Conservation (phyloP, 2,329 filamentous ascomycete genomes). For the Xylaria sp. region DNA sequence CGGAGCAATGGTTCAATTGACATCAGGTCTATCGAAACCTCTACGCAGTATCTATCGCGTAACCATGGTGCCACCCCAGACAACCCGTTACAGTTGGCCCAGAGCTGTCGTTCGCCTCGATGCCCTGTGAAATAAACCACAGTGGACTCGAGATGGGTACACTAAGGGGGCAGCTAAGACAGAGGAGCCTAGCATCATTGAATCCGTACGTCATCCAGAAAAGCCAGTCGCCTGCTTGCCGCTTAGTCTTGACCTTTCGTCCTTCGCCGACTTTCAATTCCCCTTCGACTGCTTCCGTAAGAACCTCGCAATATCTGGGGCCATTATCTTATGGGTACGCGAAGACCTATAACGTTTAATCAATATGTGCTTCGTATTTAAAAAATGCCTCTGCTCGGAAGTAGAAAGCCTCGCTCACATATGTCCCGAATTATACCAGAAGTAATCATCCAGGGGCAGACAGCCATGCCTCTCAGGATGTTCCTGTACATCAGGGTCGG, state of each 20-base stretch:
- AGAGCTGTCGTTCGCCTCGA: background rate
- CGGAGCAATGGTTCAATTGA: background rate
- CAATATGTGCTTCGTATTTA: constrained; percentile 6
- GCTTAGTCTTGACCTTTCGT: background rate
- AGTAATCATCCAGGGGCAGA: constrained; percentile 47
- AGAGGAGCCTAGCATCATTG: background rate
- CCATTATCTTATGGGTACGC: constrained; percentile 38
- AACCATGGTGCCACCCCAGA: background rate
- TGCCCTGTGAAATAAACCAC: background rate
- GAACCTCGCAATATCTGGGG: constrained; percentile 30
- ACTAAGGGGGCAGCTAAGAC: background rate
- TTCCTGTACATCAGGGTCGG: constrained; percentile 42
- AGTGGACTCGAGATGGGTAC: background rate
- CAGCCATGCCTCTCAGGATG: constrained; percentile 47
- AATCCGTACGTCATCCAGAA: background rate
- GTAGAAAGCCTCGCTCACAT: constrained; percentile 36
- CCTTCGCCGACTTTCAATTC: background rate
- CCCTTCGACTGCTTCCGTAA: constrained; percentile 32
- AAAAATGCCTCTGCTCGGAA: background rate
- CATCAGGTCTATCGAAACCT: background rate
- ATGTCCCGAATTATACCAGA: constrained; percentile 50
- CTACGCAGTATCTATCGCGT: background rate
- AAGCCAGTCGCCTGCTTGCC: background rate
- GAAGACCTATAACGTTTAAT: constrained; percentile 30
- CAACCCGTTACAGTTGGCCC: background rate